Evolutionary conservation across 441 rosid genomes (phyloP).

Genomic region (Raphanus hybrid): DNA sequence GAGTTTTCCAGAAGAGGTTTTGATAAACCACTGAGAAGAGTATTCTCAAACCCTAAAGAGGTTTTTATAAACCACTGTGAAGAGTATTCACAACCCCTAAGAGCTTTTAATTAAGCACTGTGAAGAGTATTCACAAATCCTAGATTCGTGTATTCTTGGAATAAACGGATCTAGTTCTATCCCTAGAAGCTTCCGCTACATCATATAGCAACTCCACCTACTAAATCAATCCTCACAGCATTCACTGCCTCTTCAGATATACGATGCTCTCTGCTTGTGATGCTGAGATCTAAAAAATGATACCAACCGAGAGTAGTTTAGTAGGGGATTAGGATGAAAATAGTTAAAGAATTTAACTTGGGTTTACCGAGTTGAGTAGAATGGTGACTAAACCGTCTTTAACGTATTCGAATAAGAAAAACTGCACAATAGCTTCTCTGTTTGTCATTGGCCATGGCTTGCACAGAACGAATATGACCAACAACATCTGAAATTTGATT

Average conservation of each 20-base stretch:
- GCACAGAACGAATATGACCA: too few species aligned
- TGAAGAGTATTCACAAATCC: too few species aligned
- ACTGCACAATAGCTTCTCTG: conserved; percentile 75
- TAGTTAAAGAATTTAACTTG: neutral
- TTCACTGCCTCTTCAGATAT: conserved; percentile 63
- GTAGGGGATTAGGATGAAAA: neutral
- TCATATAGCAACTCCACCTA: conserved; percentile 77
- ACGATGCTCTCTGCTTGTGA: conserved; percentile 59
- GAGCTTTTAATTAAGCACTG: too few species aligned
- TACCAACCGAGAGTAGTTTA: neutral
- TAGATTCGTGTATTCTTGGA: too few species aligned
- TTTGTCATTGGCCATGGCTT: conserved; percentile 79
- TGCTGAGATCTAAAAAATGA: conserved; percentile 65
- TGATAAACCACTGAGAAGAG: too few species aligned
- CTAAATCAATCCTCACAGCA: conserved; percentile 76
- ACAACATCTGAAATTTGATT: too few species aligned
- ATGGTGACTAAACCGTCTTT: conserved; percentile 73
- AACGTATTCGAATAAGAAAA: conserved; percentile 67
- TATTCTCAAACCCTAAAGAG: too few species aligned
- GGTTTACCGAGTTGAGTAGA: conserved; percentile 74
- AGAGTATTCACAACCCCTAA: too few species aligned
- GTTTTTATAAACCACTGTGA: too few species aligned
- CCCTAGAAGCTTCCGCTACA: too few species aligned
- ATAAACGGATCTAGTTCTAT: too few species aligned
- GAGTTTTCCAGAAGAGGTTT: too few species aligned